Evolutionary conservation across 768 basidiomycete genomes (phyloP), one percentile per base, ranked within the genome.

Genomic region (Botryobasidium botryosum): DNA sequence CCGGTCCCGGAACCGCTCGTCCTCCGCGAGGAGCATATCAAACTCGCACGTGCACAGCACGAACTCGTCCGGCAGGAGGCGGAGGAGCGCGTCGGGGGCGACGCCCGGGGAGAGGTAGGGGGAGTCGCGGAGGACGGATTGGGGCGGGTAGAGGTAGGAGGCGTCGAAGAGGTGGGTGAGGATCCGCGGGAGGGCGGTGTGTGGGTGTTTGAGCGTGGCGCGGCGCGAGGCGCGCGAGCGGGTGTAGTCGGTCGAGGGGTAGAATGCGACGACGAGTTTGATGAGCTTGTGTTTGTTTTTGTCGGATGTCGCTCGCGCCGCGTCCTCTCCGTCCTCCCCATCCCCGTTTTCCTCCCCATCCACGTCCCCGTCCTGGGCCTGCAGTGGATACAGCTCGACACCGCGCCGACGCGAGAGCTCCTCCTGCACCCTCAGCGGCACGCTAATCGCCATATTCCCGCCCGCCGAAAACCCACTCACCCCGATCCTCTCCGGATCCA

Each of bases 11-110:
- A 57, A 52, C 17, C 37, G 36, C 43, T 49, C 28, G 15, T 46
- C 51, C 38, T 57, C 56, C n/a, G 37, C 42, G 5, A 40, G 36
- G n/a, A 57, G 45, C 51, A 50, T 50, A 40, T 57, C 56, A 23
- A 49, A 44, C 35, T 53, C 51, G 27, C 53, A 55, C 10, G 50
- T 28, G 3, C 40, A 45, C 15, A 55, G 36, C 27, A 51, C 45
- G n/a, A 49, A 27, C 5, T 52, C 46, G 3, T 52, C 45, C 5
- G 56, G 56, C 2, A 55, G 43, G n/a, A 24, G 5, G 25, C n/a
- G n/a, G 5, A 57, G 27, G 6, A 51, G 24, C 10, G 49, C 48
- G 27, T 52, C 51, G 3, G 47, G 26, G 24, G 51, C 52, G 20
- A 51, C 35, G 17, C 47, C 47, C 0, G 53, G 56, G 5, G 51